Conservation (phyloP, 2,329 filamentous ascomycete species). For the Nakataea oryzae region DNA sequence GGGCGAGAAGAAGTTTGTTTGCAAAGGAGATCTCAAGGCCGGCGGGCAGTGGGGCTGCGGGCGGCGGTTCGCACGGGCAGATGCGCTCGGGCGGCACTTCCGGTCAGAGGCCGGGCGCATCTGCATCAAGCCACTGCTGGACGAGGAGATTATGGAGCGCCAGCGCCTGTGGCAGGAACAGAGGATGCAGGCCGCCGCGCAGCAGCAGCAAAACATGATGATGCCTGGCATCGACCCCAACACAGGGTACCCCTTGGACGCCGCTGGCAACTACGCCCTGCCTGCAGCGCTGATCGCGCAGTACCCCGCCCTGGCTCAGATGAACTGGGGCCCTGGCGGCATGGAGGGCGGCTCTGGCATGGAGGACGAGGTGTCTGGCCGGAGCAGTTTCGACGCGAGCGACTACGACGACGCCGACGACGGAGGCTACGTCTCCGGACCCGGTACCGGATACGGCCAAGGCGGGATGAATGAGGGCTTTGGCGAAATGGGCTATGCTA, state of each 20-base stretch:
- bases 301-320: slow-evolving; percentile 82
- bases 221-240: slow-evolving; percentile 48
- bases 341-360: slow-evolving; percentile 62
- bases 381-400: slow-evolving; percentile 73
- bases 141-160: slow-evolving; percentile 81
- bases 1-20: slow-evolving; percentile 98
- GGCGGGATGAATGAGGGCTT: slow-evolving; percentile 44
- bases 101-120: slow-evolving; percentile 89
- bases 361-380: slow-evolving; percentile 67
- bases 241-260: slow-evolving; percentile 46
- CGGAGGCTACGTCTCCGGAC: slow-evolving; percentile 54
- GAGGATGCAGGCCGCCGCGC: slow-evolving; percentile 44
- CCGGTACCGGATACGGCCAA: slow-evolving; percentile 49
- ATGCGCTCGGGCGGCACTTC: slow-evolving; percentile 91
- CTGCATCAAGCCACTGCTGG: slow-evolving; percentile 93
- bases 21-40: slow-evolving; percentile 78
- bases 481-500: slow-evolving; percentile 42
- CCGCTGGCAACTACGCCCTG: slow-evolving; percentile 53
- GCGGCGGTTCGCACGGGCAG: slow-evolving; percentile 84
- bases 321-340: slow-evolving; percentile 63
- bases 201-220: slow-evolving; percentile 30
- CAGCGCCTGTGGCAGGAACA: slow-evolving; percentile 68
- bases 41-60: slow-evolving; percentile 87
- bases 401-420: slow-evolving; percentile 69
- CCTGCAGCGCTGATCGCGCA: slow-evolving; percentile 82